Conservation (phyloP, 2,329 filamentous ascomycete genomes). For the Colletotrichum tamarilloi region DNA sequence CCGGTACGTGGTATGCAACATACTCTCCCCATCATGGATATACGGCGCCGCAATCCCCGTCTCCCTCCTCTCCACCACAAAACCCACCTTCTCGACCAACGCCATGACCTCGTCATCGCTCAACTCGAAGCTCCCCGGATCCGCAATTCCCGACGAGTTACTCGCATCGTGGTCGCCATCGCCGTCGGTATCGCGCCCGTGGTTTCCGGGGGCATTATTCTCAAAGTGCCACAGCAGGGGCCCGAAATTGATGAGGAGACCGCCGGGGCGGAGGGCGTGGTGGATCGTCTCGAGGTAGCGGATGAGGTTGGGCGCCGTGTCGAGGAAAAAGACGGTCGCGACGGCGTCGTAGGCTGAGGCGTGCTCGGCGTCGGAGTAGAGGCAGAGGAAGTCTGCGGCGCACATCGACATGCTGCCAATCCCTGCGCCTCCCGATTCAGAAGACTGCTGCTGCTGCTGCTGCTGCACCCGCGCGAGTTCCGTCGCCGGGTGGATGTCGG, state of each 20-base stretch:
- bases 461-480: conserved; percentile 54
- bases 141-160: conserved; percentile 77
- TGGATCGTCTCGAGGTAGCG: conserved; percentile 87
- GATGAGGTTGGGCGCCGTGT: conserved; percentile 94
- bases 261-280: conserved; percentile 80
- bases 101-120: conserved; percentile 87
- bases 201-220: conserved; percentile 71
- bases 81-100: conserved; percentile 80
- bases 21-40: conserved; percentile 85
- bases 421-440: not conserved
- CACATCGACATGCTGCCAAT: conserved; percentile 88
- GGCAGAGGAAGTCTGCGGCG: conserved; percentile 90
- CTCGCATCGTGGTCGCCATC: conserved; percentile 61
- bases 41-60: conserved; percentile 79
- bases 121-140: conserved; percentile 91
- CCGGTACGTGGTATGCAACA: conserved; percentile 85
- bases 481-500: conserved; percentile 80
- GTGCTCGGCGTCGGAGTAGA: conserved; percentile 77
- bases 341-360: conserved; percentile 80
- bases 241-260: conserved; percentile 89
- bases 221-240: conserved; percentile 97
- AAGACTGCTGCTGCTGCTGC: not conserved
- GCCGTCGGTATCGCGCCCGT: conserved; percentile 62
- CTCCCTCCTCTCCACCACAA: conserved; percentile 74
- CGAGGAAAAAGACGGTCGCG: conserved; percentile 93